Evolutionary conservation across 2,329 filamentous ascomycete genomes (phyloP).

Genomic region (Fusarium pininemorale): DNA sequence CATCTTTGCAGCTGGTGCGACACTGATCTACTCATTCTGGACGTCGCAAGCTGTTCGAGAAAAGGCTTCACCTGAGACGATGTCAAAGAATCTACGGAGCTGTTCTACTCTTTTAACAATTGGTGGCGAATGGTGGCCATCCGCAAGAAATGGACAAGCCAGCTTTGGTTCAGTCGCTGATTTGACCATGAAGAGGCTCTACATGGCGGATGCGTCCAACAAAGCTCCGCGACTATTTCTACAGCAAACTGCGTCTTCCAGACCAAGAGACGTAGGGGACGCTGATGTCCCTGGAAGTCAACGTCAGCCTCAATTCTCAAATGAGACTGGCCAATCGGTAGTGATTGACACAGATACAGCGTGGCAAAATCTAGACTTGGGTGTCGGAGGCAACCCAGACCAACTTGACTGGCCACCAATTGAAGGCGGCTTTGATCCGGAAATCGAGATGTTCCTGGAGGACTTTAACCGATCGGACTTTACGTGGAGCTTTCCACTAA

Average conservation of each 20-base stretch:
- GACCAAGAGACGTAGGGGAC: not conserved
- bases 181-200: not conserved
- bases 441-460: conserved; percentile 30
- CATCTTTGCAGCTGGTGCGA: not conserved
- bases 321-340: not conserved
- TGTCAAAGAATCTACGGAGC: not conserved
- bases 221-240: not conserved
- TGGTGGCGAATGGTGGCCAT: not conserved
- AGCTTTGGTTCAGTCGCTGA: not conserved
- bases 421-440: conserved; percentile 10
- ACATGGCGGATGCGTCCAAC: not conserved
- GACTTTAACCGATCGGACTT: conserved; percentile 25
- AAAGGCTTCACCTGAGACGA: not conserved
- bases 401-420: not conserved
- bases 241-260: accelerated
- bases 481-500: conserved; percentile 18
- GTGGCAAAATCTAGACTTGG: not conserved
- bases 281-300: accelerated
- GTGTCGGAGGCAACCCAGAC: not conserved
- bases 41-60: not conserved
- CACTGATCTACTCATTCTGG: not conserved
- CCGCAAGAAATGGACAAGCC: not conserved
- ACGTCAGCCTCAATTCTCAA: accelerated
- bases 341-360: not conserved
- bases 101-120: not conserved